Conservation (phyloP, 2,329 filamentous ascomycete genomes). For the Chaetomiaceae sp. region DNA sequence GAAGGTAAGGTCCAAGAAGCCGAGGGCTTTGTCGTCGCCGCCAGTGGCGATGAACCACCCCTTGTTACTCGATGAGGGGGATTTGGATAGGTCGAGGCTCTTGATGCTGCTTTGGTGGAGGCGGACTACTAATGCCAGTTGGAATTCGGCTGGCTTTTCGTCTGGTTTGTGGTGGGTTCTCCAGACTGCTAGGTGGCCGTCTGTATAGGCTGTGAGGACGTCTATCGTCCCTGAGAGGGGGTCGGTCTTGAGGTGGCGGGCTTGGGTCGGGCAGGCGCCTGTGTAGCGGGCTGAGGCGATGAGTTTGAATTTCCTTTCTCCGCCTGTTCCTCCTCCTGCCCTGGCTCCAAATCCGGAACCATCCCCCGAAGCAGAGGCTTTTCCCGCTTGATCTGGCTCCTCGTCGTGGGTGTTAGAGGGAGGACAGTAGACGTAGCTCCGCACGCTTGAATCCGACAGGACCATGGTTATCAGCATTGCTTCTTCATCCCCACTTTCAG, state of each 20-base stretch:
- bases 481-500: background rate
- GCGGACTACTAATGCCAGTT: constrained; percentile 34
- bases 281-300: constrained; percentile 58
- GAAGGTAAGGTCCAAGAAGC: constrained; percentile 45
- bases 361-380: background rate
- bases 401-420: background rate
- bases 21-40: constrained; percentile 83
- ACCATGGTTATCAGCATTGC: constrained; percentile 56
- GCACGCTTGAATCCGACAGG: constrained; percentile 79
- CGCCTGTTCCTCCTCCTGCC: no score
- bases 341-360: no score
- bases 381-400: background rate
- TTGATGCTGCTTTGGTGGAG: constrained; percentile 84
- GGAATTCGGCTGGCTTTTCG: constrained; percentile 19
- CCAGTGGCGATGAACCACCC: constrained; percentile 61
- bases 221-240: constrained; percentile 28
- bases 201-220: constrained; percentile 70
- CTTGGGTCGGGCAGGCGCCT: constrained; percentile 70
- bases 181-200: constrained; percentile 69
- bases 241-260: constrained; percentile 39
- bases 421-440: constrained; percentile 49
- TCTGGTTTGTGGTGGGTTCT: background rate
- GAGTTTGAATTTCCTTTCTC: constrained; percentile 43
- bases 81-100: constrained; percentile 43
- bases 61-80: background rate